Evolutionary conservation across 2,329 filamentous ascomycete species (phyloP), one percentile per base, ranked within the genome.

Genomic region (Aspergillus versicolor): DNA sequence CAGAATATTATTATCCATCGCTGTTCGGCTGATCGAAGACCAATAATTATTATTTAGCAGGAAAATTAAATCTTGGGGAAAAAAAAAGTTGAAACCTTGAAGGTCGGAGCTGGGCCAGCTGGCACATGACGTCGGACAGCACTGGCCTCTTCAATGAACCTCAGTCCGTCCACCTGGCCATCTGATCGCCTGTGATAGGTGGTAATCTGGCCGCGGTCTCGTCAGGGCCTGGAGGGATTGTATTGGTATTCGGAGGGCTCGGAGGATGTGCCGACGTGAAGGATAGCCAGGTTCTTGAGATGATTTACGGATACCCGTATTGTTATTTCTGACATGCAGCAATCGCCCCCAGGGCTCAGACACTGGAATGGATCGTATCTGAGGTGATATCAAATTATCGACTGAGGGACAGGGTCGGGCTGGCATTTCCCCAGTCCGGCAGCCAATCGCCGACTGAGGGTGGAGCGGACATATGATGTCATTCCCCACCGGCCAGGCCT

Each of bases 51-150:
- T 30, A 37, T 37, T n/a, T 37, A 37, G 34, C 34, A 37, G 34
- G 34, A 37, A 37, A 30, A 30, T 30, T 3, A 30, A 30, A 30
- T 30, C 27, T 30, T 24, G 9, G 9, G 11, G 11, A 30, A 30
- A 9, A 40, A 46, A 51, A 51, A 51, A n/a, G 37, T 42, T 43
- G 49, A 32, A 17, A 48, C 30, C 8, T 30, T 30, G 38, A 44
- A 45, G 43, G 43, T 52, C 22, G 32, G 19, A 51, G 47, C 46
- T 40, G 27, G 30, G 27, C 9, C 27, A 30, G 27, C 27, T 30
- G 22, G 38, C 49, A 52, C 40, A 44, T 44, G 49, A 52, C 27
- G 49, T 52, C 19, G 49, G 17, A 52, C 49, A 52, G 49, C 48
- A 51, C 37, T 42, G 48, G 37, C 48, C 48, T 30, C 37, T 22